Evolutionary conservation across 2,329 filamentous ascomycete species (phyloP).

Genomic region (Fusarium tjaetaba): DNA sequence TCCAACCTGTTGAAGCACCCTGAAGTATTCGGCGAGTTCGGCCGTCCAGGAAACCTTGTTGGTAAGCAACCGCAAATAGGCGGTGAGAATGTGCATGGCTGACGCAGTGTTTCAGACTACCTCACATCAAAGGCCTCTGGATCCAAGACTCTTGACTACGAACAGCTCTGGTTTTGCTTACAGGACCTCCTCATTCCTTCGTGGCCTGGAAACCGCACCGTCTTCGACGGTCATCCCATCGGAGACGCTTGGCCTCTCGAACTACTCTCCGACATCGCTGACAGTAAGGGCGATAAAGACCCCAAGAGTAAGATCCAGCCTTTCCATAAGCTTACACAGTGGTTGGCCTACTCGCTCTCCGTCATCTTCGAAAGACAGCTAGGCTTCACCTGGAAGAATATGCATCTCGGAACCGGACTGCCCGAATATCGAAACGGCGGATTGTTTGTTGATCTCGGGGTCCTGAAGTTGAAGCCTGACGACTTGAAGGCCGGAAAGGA

Average conservation of each 20-base stretch:
- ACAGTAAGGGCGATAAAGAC: neutral
- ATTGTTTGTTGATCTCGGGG: constrained; percentile 69
- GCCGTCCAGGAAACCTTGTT: constrained; percentile 59
- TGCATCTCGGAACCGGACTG: constrained; percentile 70
- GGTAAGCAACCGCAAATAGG: constrained; percentile 47
- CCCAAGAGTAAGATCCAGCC: constrained; percentile 54
- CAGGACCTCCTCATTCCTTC: constrained; percentile 58
- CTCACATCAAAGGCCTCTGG: constrained; percentile 41
- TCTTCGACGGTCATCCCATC: constrained; percentile 53
- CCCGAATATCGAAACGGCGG: constrained; percentile 80
- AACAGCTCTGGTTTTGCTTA: constrained; percentile 52
- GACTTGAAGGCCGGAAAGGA: constrained; percentile 54
- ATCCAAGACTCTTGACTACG: neutral
- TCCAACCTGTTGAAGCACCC: constrained; percentile 51
- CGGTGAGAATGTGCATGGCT: accelerated
- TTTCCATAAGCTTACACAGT: constrained; percentile 74
- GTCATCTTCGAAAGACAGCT: constrained; percentile 68
- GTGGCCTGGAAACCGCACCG: constrained; percentile 64
- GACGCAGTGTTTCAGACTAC: constrained; percentile 47
- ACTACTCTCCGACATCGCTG: constrained; percentile 23
- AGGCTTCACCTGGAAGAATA: constrained; percentile 60
- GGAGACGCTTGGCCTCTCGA: constrained; percentile 62
- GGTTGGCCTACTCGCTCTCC: constrained; percentile 78
- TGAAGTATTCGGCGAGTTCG: constrained; percentile 53
- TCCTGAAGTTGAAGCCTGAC: constrained; percentile 60